Evolutionary conservation across 2,329 filamentous ascomycete genomes (phyloP), one percentile per base, ranked within the genome.

Genomic region (Diaporthe sp.): DNA sequence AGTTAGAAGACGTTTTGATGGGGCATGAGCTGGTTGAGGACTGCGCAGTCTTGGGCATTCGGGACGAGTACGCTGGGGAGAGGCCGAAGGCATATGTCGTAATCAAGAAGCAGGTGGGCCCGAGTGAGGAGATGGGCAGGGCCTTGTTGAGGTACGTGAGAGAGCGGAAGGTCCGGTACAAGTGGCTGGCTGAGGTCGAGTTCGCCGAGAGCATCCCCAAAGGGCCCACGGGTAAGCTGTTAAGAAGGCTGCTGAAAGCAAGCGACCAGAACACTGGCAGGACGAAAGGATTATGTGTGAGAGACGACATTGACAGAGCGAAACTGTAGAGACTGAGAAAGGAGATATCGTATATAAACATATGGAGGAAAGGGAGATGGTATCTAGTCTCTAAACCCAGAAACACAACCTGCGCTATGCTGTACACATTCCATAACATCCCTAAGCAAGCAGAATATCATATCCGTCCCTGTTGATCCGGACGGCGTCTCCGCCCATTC

Each of bases 381-480:
- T 71, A 57, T 67, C 55, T 65, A 28, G 17, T 31, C 20, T 44
- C 42, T 53, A 47, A 44, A 13, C 42, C 49, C 37, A 73, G n/a
- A 61, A 47, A 15, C 17, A 47, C 60, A 60, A 60, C 28, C 65
- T 55, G 53, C 75, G 61, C 71, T 49, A 65, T 68, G 58, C 73
- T 47, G 13, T 72, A 34, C 70, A 67, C 15, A 55, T 67, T 25
- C 55, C 9, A 47, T 39, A 22, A 5, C 25, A 20, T 34, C 20
- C 78, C 80, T 84, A 88, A 72, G 83, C 82, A 65, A 95, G 85
- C 77, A 94, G 80, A 79, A 95, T 94, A 79, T 94, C 92, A 79
- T 94, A 94, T 1, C 92, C 92, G 78, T 94, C 92, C 81, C 91
- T 90, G 67, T 88, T 89, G 72, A 94, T 94, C 78, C 88, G 88